A percentile compares a stretch with the other conserved stretches of the same genome.
Conservation (phyloP, 2,329 filamentous ascomycete genomes). For the Elsinoe australis region DNA sequence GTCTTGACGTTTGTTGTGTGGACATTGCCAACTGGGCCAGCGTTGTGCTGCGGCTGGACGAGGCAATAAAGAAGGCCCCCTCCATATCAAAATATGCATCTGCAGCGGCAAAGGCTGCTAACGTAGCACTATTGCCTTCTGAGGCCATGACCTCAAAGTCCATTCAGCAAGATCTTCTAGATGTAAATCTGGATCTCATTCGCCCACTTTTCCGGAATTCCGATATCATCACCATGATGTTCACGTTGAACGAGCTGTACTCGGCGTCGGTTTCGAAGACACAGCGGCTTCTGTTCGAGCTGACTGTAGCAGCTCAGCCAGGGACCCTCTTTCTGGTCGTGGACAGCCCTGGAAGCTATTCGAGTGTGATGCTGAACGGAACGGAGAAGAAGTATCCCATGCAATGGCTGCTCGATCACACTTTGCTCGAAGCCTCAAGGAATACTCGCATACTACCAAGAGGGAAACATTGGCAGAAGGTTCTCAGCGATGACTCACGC, state of each 20-base stretch:
- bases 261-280: constrained; percentile 65
- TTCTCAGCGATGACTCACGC: constrained; percentile 65
- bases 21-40: constrained; percentile 73
- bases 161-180: constrained; percentile 46
- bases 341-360: constrained; percentile 90
- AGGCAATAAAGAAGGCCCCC: constrained; percentile 47
- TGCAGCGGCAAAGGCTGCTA: constrained; percentile 37
- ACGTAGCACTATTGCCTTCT: constrained; percentile 31
- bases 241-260: constrained; percentile 94
- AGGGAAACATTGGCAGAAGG: constrained; percentile 57
- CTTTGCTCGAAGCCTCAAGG: constrained; percentile 46
- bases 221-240: constrained; percentile 69
- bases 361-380: constrained; percentile 60
- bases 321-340: constrained; percentile 73
- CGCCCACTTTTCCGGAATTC: constrained; percentile 26
- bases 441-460: constrained; percentile 20
- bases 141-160: constrained; percentile 36
- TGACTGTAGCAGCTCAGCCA: constrained; percentile 52
- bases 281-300: constrained; percentile 63
- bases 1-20: constrained; percentile 54
- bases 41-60: constrained; percentile 53
- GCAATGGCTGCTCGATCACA: constrained; percentile 84
- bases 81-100: constrained; percentile 43
- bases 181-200: constrained; percentile 33
- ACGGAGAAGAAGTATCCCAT: constrained; percentile 70